phyloP scores from a whole-genome alignment of 2,329 filamentous ascomycete genomes.

The Fusarium acutatum region DNA sequence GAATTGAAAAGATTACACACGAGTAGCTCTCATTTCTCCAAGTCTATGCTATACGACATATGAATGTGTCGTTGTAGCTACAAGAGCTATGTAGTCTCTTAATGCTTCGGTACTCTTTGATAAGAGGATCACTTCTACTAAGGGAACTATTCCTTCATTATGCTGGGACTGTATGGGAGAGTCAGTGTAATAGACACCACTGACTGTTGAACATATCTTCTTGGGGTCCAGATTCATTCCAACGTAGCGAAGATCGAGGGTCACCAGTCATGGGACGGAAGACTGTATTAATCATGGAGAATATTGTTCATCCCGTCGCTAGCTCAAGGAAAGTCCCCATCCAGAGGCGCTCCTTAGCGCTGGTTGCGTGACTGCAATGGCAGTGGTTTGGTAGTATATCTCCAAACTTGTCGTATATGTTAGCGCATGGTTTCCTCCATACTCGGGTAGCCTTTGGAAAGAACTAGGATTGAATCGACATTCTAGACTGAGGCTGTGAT shows the following conservation, averaged over 20 bases:
- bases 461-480: no score
- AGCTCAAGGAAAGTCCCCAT: background rate
- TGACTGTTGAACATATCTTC: background rate
- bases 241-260: background rate
- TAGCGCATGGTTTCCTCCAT: background rate
- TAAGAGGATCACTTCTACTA: slow-evolving; percentile 72
- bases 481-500: background rate
- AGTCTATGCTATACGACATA: slow-evolving; percentile 72
- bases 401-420: background rate
- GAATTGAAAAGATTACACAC: slow-evolving; percentile 69
- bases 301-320: no score
- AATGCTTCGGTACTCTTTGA: slow-evolving; percentile 73
- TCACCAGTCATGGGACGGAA: background rate
- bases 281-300: background rate
- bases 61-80: slow-evolving; percentile 49
- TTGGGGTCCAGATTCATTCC: background rate
- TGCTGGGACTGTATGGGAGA: slow-evolving; percentile 58
- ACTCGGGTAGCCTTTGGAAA: background rate
- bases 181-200: background rate
- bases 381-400: background rate
- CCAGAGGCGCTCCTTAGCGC: background rate
- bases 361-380: background rate
- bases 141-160: slow-evolving; percentile 73
- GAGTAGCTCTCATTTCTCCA: slow-evolving; percentile 76
- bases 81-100: slow-evolving; percentile 55